Evolutionary conservation across 495 filamentous ascomycete species (phyloP).

Genomic region (Hypoxylon intermedium): DNA sequence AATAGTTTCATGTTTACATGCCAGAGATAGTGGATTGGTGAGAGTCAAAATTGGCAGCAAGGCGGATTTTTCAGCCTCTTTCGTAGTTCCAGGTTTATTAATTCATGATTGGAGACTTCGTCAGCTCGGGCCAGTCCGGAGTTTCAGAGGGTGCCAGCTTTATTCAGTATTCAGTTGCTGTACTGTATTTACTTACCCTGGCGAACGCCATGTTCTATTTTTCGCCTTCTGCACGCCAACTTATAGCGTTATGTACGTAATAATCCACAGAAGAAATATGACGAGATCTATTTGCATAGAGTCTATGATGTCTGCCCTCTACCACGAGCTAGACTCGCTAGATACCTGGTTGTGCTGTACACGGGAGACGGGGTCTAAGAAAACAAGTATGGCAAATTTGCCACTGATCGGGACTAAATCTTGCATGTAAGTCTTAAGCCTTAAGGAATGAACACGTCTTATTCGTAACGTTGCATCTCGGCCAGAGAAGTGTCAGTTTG

Average conservation of each 20-base stretch:
- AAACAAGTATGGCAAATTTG: background rate
- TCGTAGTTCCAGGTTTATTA: slow-evolving; percentile 27
- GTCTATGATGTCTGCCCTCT: slow-evolving; percentile 9
- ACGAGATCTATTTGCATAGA: slow-evolving; percentile 6
- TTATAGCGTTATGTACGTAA: slow-evolving; percentile 8
- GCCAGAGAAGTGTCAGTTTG: background rate
- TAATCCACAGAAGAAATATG: slow-evolving; percentile 10
- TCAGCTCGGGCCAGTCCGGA: slow-evolving; percentile 9
- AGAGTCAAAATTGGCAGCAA: background rate
- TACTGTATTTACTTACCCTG: no score
- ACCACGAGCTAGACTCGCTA: slow-evolving; percentile 7
- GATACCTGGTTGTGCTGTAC: background rate
- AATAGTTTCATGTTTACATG: slow-evolving; percentile 28
- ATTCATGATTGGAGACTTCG: slow-evolving; percentile 14
- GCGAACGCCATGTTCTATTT: slow-evolving; percentile 23
- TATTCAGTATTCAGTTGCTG: no score
- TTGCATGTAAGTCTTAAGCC: background rate
- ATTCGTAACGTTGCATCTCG: slow-evolving; percentile 27
- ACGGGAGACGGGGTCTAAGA: background rate
- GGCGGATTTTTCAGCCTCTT: slow-evolving; percentile 24
- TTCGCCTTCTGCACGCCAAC: slow-evolving; percentile 11
- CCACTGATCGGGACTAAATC: background rate
- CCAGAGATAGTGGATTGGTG: background rate
- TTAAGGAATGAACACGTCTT: background rate
- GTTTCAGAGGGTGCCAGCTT: slow-evolving; percentile 14